Evolutionary conservation across 148 eudicot genomes (phyloP), one percentile per base, ranked within the genome.

Genomic region (Rhododendron molle): DNA sequence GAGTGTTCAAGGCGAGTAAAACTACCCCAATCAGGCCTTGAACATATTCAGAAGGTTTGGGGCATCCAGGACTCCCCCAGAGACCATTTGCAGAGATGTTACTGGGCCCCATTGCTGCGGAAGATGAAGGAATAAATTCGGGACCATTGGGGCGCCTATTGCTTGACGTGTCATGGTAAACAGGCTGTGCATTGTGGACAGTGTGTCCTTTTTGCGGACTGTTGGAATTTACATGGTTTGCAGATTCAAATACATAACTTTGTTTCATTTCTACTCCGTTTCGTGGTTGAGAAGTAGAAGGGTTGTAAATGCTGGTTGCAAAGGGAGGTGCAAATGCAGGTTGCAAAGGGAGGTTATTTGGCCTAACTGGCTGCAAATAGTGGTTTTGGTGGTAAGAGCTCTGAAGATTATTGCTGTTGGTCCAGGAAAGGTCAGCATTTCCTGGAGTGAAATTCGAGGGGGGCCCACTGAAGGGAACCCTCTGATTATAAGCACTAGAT

Each of bases 11-110:
- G 78, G 97, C 94, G 84, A 95, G 96, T 86, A 95, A 88, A 85
- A 96, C 88, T 58, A 93, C 89, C 83, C 96, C 96, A 46, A 92
- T 92, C 76, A 95, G 94, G 86, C 95, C 94, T 88, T 91, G 99
- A 72, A 93, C 90, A 87, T 91, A 88, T 67, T 94, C 96, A 43
- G 97, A 87, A 84, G 94, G 96, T 88, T 87, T 90, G 46, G 94
- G 83, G 36, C 80, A 87, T 86, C 92, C 91, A 26, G 92, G 90
- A 84, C 89, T 86, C 78, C 92, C 92, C 86, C 90, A 84, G 11
- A 86, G 84, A 86, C 93, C 87, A 84, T 74, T 83, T 72, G 56
- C 85, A 81, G 92, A 84, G 52, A 60, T 50, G 58, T 78, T 85
- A 38, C 89, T 50, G 14, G 87, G 84, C 72, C 74, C 87, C 62